These are phyloP conservation scores for Kalanchoe fedtschenkoi DNA, from an alignment of 164 flowering plant genomes.

Conservation along the genomic window DNA sequence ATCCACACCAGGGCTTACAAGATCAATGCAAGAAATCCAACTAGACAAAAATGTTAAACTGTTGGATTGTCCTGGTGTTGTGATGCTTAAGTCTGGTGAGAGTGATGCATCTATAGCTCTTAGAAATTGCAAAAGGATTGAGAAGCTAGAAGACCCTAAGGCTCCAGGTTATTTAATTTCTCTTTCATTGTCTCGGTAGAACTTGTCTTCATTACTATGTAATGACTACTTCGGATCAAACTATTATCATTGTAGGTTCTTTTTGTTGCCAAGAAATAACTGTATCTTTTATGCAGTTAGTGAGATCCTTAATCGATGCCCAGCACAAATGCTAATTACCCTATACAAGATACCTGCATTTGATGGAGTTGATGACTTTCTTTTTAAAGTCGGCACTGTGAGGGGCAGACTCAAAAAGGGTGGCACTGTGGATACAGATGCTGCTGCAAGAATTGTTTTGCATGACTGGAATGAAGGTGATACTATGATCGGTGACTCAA, in stretches of 20 bases:
- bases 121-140: slow-evolving; percentile 92
- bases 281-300: slow-evolving; percentile 43
- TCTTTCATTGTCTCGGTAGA: not conserved
- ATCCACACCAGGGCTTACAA: slow-evolving; percentile 92
- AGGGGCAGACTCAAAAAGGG: slow-evolving; percentile 97
- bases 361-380: slow-evolving; percentile 79
- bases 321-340: slow-evolving; percentile 47
- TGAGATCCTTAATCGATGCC: slow-evolving; percentile 83
- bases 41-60: slow-evolving; percentile 86
- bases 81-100: slow-evolving; percentile 61
- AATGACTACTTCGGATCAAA: too few relatives aligned
- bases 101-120: slow-evolving; percentile 75
- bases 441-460: slow-evolving; percentile 84
- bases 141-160: slow-evolving; percentile 80
- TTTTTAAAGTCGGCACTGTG: slow-evolving; percentile 70
- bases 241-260: too few relatives aligned
- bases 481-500: slow-evolving; percentile 11
- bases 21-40: slow-evolving; percentile 94
- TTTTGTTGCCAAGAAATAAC: not conserved
- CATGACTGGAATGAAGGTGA: slow-evolving; percentile 98
- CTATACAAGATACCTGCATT: slow-evolving; percentile 71
- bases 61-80: slow-evolving; percentile 98
- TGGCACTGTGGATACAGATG: slow-evolving; percentile 69
- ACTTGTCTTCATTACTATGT: too few relatives aligned
- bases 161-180: slow-evolving; percentile 51